Conservation (phyloP, 1,284 basidiomycete genomes). For the Mycena sp. region DNA sequence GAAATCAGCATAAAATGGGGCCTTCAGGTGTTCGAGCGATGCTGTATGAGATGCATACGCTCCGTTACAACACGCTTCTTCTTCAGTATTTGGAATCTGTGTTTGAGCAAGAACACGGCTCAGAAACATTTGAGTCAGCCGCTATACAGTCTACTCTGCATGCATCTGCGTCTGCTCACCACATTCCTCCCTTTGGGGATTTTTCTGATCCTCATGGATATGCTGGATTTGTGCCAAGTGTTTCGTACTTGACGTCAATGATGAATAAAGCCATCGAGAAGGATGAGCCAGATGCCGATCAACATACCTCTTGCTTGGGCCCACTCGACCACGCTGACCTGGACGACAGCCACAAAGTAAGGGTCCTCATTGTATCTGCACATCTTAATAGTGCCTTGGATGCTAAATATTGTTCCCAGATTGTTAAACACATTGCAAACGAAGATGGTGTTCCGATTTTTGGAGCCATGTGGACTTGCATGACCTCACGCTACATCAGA, state of each 20-base stretch:
- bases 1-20: slow-evolving; percentile 25
- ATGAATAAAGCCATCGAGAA: slow-evolving; percentile 9
- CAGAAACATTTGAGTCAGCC: neutral
- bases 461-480: slow-evolving; percentile 10
- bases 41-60: slow-evolving; percentile 7
- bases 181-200: slow-evolving; percentile 1
- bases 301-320: slow-evolving; percentile 24
- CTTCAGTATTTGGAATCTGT: slow-evolving; percentile 10
- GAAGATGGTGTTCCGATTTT: neutral
- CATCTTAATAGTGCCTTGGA: neutral
- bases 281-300: slow-evolving; percentile 16
- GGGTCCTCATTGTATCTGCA: neutral
- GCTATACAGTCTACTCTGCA: neutral
- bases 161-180: neutral
- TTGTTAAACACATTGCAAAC: slow-evolving; percentile 11
- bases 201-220: neutral
- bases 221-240: slow-evolving; percentile 11
- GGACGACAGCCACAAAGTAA: slow-evolving; percentile 24
- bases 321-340: slow-evolving; percentile 5
- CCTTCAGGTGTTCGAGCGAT: slow-evolving; percentile 13
- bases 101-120: neutral
- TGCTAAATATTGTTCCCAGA: neutral
- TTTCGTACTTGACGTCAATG: neutral
- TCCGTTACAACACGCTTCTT: neutral
- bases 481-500: neutral